phyloP scores from a whole-genome alignment of 2,329 filamentous ascomycete genomes.

The Talaromyces albobiverticillius region DNA sequence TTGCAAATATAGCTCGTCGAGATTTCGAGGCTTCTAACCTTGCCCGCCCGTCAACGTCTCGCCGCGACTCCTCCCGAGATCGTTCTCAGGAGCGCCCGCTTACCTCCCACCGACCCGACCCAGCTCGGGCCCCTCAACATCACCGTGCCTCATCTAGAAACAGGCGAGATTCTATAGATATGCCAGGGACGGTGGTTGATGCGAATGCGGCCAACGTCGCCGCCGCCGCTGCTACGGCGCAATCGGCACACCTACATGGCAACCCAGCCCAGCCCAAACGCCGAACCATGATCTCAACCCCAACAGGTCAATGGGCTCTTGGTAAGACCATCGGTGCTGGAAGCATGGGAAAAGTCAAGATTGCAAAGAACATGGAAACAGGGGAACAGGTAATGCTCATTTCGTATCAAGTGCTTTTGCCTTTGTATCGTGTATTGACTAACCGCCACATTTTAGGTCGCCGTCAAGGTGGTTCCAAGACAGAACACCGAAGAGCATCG shows the following conservation, averaged over 20 bases:
- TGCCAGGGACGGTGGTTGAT: conserved; percentile 48
- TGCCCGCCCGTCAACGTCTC: conserved; percentile 55
- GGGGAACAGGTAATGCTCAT: conserved; percentile 72
- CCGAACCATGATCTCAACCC: conserved; percentile 81
- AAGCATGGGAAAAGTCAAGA: conserved; percentile 98
- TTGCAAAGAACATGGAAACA: conserved; percentile 85
- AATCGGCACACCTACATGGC: conserved; percentile 41
- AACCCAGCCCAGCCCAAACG: conserved; percentile 46
- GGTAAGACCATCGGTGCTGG: conserved; percentile 97
- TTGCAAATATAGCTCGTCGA: conserved; percentile 58
- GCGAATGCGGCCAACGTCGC: conserved; percentile 53
- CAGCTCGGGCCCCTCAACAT: conserved; percentile 44
- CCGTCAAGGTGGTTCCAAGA: conserved; percentile 94
- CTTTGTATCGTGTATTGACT: neutral
- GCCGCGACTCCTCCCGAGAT: conserved; percentile 65
- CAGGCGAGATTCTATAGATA: conserved; percentile 43
- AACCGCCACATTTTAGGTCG: conserved; percentile 61
- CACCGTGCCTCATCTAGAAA: conserved; percentile 40
- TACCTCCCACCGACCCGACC: conserved; percentile 53
- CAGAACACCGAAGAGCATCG: conserved; percentile 82
- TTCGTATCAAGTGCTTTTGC: neutral
- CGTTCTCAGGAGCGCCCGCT: conserved; percentile 44
- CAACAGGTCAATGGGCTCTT: conserved; percentile 88
- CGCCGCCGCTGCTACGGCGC: conserved; percentile 51
- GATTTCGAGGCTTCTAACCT: conserved; percentile 73